phyloP scores from a whole-genome alignment of 441 rosid genomes.

The Oxalis stricta region DNA sequence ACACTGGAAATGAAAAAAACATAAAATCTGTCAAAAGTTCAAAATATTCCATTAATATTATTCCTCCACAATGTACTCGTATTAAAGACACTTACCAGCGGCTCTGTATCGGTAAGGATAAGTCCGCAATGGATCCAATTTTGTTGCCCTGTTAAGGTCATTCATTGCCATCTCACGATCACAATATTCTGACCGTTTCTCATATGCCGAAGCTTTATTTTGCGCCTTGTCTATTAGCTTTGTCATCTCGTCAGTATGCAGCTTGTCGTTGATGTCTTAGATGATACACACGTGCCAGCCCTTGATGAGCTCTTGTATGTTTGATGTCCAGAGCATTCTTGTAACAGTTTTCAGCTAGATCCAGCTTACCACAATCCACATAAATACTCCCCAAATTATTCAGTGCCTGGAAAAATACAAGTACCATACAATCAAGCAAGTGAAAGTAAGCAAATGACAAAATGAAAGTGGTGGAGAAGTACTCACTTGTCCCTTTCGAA shows the following conservation, averaged over 20 bases:
- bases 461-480: neutral
- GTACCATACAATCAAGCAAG: neutral
- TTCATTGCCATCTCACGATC: constrained; percentile 49
- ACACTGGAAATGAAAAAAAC: constrained; percentile 17
- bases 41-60: no score
- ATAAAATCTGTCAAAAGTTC: no score
- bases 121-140: constrained; percentile 59
- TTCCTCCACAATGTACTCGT: no score
- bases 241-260: constrained; percentile 58
- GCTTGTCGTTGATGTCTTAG: constrained; percentile 40
- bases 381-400: constrained; percentile 57
- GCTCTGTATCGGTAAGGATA: constrained; percentile 72
- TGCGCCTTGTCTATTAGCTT: constrained; percentile 53
- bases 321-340: constrained; percentile 55
- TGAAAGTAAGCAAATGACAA: neutral
- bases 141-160: constrained; percentile 54
- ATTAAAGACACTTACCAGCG: constrained; percentile 30
- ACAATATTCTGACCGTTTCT: constrained; percentile 62
- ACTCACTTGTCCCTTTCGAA: constrained; percentile 63
- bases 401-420: constrained; percentile 33
- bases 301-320: constrained; percentile 71
- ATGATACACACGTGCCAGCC: constrained; percentile 50
- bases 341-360: constrained; percentile 44
- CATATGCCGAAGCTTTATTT: constrained; percentile 44
- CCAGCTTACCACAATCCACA: constrained; percentile 43